Conservation (phyloP, 2,329 filamentous ascomycete species). For the Ophiocordyceps camponoti-leonardi region DNA sequence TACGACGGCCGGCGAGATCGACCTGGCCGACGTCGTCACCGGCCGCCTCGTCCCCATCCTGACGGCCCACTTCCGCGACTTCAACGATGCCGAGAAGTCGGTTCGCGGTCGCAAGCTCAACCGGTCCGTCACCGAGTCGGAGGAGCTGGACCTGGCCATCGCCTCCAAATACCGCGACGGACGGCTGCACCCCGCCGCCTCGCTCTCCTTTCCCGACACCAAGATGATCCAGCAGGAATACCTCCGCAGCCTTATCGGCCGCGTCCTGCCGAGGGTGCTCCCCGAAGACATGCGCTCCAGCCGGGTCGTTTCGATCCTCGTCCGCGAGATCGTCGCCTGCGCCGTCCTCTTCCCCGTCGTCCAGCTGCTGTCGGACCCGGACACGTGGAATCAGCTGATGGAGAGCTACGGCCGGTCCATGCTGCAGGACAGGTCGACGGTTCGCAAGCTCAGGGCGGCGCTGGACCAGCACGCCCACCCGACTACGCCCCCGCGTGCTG, state of each 20-base stretch:
- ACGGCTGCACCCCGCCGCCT: slow-evolving; percentile 72
- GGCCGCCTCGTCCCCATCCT: slow-evolving; percentile 74
- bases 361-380: slow-evolving; percentile 69
- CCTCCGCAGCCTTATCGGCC: slow-evolving; percentile 55
- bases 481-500: slow-evolving; percentile 37
- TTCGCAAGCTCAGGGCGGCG: slow-evolving; percentile 77
- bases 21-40: slow-evolving; percentile 70
- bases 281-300: slow-evolving; percentile 61
- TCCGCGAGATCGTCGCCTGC: slow-evolving; percentile 84
- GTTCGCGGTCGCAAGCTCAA: slow-evolving; percentile 80
- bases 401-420: slow-evolving; percentile 75
- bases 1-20: slow-evolving; percentile 55
- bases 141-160: slow-evolving; percentile 88
- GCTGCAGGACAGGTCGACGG: slow-evolving; percentile 88
- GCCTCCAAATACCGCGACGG: slow-evolving; percentile 87
- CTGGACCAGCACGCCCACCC: slow-evolving; percentile 86
- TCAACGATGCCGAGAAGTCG: slow-evolving; percentile 73
- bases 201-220: slow-evolving; percentile 66
- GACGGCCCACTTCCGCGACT: slow-evolving; percentile 76
- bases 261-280: slow-evolving; percentile 57
- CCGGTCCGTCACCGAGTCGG: slow-evolving; percentile 82
- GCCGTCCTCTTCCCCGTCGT: slow-evolving; percentile 75
- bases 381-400: slow-evolving; percentile 95
- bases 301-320: slow-evolving; percentile 59
- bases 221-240: slow-evolving; percentile 80